Evolutionary conservation across 495 filamentous ascomycete species (phyloP), one percentile per base, ranked within the genome.

Genomic region (Thozetella sp.): DNA sequence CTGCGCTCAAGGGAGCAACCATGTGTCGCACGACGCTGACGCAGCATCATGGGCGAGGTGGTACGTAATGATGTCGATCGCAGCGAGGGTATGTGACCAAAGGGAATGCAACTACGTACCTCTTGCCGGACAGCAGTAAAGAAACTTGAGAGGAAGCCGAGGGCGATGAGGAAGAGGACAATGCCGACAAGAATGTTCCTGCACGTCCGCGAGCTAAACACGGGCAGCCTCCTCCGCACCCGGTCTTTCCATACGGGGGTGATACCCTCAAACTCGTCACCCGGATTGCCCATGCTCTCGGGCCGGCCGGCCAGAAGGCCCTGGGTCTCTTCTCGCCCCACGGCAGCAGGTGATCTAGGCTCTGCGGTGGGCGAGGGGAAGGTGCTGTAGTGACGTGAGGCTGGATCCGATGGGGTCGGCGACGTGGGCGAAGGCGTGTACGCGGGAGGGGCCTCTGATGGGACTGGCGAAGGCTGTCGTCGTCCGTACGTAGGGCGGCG

Each of bases 371-470:
- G 12, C 4, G 56, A 46, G 0, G 65, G 51, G 60, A 81, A 79
- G 25, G 76, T 81, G 53, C 62, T 72, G 67, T 81, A 78, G 58
- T 62, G 74, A 48, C 63, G 69, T 6, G 60, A 58, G 51, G 46
- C 55, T 24, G 30, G 20, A 30, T 40, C 50, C 12, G 59, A 26
- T 25, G 54, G 53, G 17, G 63, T 45, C 1, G 72, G 67, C 9
- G 72, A 63, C 1, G 63, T 67, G 17, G 76, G 71, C 3, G 72
- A 76, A 3, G 76, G 75, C 2, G 75, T 75, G 58, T 80, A 81
- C 0, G 77, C 77, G 1, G 79, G 79, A 19, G 77, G 79, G 3
- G 76, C 76, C 25, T 81, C 76, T 15, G 67, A 66, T 52, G 73
- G 76, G 57, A 73, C 43, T 11, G 43, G 43, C 34, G 27, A 70